Evolutionary conservation across 1,139 yeast species (phyloP).

Genomic region (Nakaseomyces uthaithaninus): DNA sequence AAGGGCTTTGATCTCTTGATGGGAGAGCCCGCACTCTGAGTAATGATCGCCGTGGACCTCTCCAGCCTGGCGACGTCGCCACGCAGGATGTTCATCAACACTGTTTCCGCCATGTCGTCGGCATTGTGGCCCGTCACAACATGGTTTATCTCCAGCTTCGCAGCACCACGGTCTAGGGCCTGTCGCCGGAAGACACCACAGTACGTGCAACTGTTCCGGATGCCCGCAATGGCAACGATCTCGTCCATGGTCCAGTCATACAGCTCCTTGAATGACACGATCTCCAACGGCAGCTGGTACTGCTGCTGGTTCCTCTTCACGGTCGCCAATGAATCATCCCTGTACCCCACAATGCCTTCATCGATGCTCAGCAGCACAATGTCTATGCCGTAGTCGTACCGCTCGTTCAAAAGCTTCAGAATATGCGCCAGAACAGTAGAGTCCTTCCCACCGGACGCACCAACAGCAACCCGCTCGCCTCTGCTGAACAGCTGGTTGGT

Average conservation of each 20-base stretch:
- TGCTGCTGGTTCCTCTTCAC: constrained; percentile 88
- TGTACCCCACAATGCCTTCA: constrained; percentile 94
- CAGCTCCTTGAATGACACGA: constrained; percentile 79
- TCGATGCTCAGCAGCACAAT: constrained; percentile 81
- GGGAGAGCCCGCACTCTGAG: constrained; percentile 71
- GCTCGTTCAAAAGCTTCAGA: constrained; percentile 76
- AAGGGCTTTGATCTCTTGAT: constrained; percentile 90
- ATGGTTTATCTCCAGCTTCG: constrained; percentile 76
- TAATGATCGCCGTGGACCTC: constrained; percentile 80
- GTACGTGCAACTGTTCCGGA: constrained; percentile 90
- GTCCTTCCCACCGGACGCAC: constrained; percentile 98
- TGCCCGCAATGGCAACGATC: constrained; percentile 90
- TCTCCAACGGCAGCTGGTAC: constrained; percentile 80
- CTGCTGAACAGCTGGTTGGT: constrained; percentile 58
- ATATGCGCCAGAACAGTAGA: constrained; percentile 91
- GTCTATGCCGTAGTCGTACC: constrained; percentile 77
- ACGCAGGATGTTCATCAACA: constrained; percentile 82
- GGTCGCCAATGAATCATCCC: constrained; percentile 95
- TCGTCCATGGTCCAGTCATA: constrained; percentile 99
- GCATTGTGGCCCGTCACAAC: constrained; percentile 99
- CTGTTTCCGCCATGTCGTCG: constrained; percentile 98
- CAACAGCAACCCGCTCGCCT: constrained; percentile 90
- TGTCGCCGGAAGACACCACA: constrained; percentile 97
- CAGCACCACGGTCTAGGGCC: constrained; percentile 93
- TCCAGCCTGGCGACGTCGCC: constrained; percentile 96